Evolutionary conservation across 441 rosid species (phyloP).

Genomic region (Aleurites moluccanus): DNA sequence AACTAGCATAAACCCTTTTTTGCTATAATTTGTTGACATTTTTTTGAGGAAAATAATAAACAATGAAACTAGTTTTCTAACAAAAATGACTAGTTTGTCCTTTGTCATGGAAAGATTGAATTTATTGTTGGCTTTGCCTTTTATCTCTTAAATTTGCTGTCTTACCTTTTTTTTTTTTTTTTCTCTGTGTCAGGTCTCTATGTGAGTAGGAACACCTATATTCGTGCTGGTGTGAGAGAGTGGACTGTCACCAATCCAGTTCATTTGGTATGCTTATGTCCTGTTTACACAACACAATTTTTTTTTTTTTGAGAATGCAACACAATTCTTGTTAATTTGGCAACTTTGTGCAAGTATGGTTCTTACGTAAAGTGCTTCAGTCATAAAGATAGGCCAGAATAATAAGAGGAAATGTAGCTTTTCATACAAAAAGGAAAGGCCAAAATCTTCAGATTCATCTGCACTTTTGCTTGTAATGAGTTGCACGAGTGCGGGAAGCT

Average conservation of each 20-base stretch:
- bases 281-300: neutral
- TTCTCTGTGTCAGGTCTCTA: constrained; percentile 63
- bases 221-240: constrained; percentile 84
- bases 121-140: neutral
- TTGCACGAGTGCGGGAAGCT: neutral
- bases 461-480: neutral
- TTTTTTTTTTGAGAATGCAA: neutral
- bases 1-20: neutral
- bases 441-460: neutral
- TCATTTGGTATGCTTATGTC: constrained; percentile 60
- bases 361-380: neutral
- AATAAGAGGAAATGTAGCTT: neutral
- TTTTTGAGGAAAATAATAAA: neutral
- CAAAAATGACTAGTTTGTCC: neutral
- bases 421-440: neutral
- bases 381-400: neutral
- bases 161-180: constrained; percentile 4
- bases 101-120: neutral
- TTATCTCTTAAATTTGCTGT: neutral
- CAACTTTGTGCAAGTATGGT: neutral
- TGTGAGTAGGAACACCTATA: constrained; percentile 92
- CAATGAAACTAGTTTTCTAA: neutral
- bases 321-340: neutral
- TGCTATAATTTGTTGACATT: neutral
- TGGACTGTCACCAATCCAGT: constrained; percentile 92